Percentiles rank a stretch among this genome's conserved stretches.
Conservation (phyloP, 2,329 filamentous ascomycete genomes). For the Alternaria sp. region DNA sequence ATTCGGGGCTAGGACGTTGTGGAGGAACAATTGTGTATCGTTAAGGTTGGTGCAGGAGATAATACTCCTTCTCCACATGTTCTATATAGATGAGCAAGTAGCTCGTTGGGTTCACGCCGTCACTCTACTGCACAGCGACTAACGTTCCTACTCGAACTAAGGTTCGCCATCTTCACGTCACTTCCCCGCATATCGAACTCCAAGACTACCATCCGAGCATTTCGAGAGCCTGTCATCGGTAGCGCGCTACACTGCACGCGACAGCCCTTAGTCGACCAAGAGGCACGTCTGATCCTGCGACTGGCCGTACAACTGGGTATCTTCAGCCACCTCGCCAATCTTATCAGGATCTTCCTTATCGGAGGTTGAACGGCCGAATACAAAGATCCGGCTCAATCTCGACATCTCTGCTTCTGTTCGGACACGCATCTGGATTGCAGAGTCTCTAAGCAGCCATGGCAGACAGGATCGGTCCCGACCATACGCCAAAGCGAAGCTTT, state of each 20-base stretch:
- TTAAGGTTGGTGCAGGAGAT: slow-evolving; percentile 35
- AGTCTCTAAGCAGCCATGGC: slow-evolving; percentile 18
- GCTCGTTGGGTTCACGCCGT: slow-evolving; percentile 3
- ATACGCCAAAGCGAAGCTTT: slow-evolving; percentile 50
- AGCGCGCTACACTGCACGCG: slow-evolving; percentile 17
- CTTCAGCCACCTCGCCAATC: slow-evolving; percentile 25
- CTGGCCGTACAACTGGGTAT: slow-evolving; percentile 19
- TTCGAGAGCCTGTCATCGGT: slow-evolving; percentile 17
- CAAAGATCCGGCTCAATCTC: not conserved
- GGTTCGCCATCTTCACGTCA: slow-evolving; percentile 16
- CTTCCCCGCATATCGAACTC: slow-evolving; percentile 28
- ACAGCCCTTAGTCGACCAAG: slow-evolving; percentile 4
- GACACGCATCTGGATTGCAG: not conserved
- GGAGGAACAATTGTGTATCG: slow-evolving; percentile 37
- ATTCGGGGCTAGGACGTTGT: slow-evolving; percentile 24
- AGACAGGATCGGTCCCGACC: slow-evolving; percentile 55
- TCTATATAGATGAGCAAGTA: slow-evolving; percentile 18
- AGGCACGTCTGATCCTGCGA: not conserved
- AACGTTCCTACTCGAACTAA: slow-evolving; percentile 1
- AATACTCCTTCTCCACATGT: slow-evolving; percentile 18
- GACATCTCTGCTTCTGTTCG: not conserved
- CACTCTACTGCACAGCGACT: slow-evolving; percentile 12
- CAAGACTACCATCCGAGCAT: slow-evolving; percentile 15
- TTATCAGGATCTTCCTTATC: slow-evolving; percentile 30
- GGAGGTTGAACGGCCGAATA: not conserved